Conservation (phyloP, 139 green algal genomes). For the Chlamydomonas applanata region DNA sequence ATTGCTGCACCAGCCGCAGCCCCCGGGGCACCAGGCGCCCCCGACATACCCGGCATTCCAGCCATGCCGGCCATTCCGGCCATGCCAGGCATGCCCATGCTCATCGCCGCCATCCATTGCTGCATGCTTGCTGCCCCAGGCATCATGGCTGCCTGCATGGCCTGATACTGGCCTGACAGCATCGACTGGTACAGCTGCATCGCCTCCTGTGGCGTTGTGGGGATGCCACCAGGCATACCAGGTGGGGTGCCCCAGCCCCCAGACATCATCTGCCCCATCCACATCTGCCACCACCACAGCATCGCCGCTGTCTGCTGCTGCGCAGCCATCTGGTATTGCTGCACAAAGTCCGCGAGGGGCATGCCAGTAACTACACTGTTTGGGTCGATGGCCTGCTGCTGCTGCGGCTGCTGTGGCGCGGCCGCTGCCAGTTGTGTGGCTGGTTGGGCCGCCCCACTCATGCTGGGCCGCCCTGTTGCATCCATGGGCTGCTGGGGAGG, state of each 20-base stretch:
- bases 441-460: no score
- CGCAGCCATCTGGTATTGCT: slow-evolving; percentile 49
- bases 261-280: slow-evolving; percentile 32
- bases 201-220: not conserved
- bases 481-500: no score
- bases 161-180: slow-evolving; percentile 14
- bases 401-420: no score
- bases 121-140: not conserved
- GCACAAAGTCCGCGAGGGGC: slow-evolving; percentile 41
- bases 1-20: not conserved
- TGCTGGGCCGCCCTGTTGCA: no score
- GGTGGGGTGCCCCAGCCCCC: slow-evolving; percentile 1
- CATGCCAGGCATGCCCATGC: slow-evolving; percentile 2
- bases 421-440: no score
- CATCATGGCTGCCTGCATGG: slow-evolving; percentile 14
- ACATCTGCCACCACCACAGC: slow-evolving; percentile 50
- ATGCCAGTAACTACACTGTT: slow-evolving; percentile 31
- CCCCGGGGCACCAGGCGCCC: not conserved
- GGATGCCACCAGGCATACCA: not conserved
- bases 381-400: no score
- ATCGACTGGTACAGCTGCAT: not conserved
- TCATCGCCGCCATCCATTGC: not conserved
- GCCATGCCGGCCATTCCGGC: not conserved
- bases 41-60: not conserved
- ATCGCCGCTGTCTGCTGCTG: slow-evolving; percentile 42